A percentile compares a stretch with the other conserved stretches of the same genome.
Evolutionary conservation across 768 basidiomycete genomes (phyloP).

Genomic region (Serendipita sp.): DNA sequence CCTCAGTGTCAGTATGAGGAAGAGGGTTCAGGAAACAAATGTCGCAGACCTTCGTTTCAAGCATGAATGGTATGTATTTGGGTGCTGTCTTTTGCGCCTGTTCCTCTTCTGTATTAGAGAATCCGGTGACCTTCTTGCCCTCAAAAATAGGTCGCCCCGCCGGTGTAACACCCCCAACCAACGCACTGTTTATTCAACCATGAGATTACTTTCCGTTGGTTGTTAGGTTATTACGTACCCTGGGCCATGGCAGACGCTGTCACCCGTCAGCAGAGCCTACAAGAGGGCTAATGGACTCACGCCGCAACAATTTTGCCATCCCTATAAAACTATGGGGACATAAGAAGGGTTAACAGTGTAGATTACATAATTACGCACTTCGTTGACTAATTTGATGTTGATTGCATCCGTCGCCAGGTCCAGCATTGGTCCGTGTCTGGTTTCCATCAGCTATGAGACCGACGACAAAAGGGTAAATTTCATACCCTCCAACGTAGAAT

Average conservation of each 20-base stretch:
- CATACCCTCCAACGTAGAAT: conserved; percentile 57
- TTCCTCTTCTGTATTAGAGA: conserved; percentile 57
- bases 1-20: not conserved
- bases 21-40: not conserved
- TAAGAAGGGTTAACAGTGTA: not conserved
- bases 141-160: conserved; percentile 49
- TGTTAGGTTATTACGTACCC: conserved; percentile 27
- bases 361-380: conserved; percentile 20
- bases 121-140: conserved; percentile 42
- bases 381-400: conserved; percentile 40
- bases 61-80: conserved; percentile 50
- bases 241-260: conserved; percentile 59
- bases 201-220: not conserved
- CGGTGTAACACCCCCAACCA: conserved; percentile 38
- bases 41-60: conserved; percentile 34
- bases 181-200: conserved; percentile 24
- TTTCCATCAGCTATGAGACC: not conserved
- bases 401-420: conserved; percentile 44
- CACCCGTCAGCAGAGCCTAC: not conserved
- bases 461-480: not conserved
- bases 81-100: conserved; percentile 18
- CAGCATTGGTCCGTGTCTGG: conserved; percentile 48
- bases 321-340: conserved; percentile 39
- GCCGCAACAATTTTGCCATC: conserved; percentile 49
- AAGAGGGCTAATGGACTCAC: not conserved